These are phyloP conservation scores for Erigeron canadensis DNA, from an alignment of 129 eudicot genomes.

Conservation along the genomic window DNA sequence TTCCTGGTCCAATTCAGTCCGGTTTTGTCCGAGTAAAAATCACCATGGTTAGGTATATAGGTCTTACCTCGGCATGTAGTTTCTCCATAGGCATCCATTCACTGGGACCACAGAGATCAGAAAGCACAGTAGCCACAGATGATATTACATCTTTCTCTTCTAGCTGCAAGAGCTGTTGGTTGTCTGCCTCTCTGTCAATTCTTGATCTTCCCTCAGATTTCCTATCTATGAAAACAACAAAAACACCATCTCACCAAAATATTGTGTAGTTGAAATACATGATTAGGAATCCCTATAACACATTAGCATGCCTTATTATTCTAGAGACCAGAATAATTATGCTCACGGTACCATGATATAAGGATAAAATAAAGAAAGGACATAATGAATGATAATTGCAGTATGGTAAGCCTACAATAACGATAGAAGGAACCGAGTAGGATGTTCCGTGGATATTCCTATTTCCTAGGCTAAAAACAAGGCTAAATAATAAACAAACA, in stretches of 20 bases:
- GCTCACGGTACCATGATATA: background rate
- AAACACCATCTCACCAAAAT: conserved; percentile 8
- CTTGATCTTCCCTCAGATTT: conserved; percentile 74
- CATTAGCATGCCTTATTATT: background rate
- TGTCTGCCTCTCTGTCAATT: conserved; percentile 76
- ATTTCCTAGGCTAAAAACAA: background rate
- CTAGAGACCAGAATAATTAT: background rate
- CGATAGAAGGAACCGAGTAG: background rate
- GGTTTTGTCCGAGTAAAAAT: background rate
- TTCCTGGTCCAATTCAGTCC: background rate
- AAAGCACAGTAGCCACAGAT: conserved; percentile 88
- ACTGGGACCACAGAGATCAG: conserved; percentile 95
- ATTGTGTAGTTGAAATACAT: background rate
- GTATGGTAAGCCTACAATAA: background rate
- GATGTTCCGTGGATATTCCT: background rate
- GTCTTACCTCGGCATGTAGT: conserved; percentile 80
- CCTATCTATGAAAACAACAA: conserved; percentile 51
- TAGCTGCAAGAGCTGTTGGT: conserved; percentile 78
- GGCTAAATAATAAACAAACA: background rate
- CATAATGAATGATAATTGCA: background rate
- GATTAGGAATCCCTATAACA: background rate
- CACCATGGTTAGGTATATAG: background rate
- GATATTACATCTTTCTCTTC: conserved; percentile 93
- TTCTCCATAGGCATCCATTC: conserved; percentile 99
- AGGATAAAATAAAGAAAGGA: background rate